A percentile compares a stretch with the other conserved stretches of the same genome.
phyloP scores from a whole-genome alignment of 163 green algal species.

The Chlorella variabilis region DNA sequence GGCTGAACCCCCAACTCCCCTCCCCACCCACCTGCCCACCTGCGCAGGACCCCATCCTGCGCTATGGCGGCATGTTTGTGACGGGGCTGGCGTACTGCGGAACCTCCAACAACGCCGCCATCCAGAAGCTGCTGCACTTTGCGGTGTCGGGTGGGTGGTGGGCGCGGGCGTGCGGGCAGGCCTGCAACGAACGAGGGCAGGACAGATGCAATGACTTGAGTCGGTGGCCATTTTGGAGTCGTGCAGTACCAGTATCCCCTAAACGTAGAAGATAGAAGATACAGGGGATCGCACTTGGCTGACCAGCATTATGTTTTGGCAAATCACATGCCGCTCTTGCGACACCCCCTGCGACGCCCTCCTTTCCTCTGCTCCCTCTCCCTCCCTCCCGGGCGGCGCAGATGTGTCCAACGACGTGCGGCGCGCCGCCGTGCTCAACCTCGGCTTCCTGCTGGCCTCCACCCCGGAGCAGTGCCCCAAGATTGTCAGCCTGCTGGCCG shows the following conservation, averaged over 20 bases:
- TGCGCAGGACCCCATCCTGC: conserved; percentile 93
- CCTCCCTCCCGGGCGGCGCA: too few species aligned
- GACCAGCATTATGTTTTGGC: too few species aligned
- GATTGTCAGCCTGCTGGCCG: conserved; percentile 93
- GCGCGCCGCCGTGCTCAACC: conserved; percentile 89
- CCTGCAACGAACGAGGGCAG: background rate
- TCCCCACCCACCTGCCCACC: background rate
- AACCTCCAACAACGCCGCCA: conserved; percentile 94
- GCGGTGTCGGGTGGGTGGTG: conserved; percentile 73
- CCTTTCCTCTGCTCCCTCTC: too few species aligned
- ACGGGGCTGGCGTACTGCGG: conserved; percentile 95
- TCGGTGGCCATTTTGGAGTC: too few species aligned
- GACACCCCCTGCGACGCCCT: too few species aligned
- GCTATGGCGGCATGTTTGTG: conserved; percentile 93
- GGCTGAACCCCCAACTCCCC: background rate
- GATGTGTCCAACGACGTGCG: conserved; percentile 97
- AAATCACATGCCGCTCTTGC: background rate
- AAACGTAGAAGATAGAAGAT: too few species aligned
- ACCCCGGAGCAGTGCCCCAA: conserved; percentile 89
- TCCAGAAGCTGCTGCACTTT: conserved; percentile 97
- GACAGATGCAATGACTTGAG: too few species aligned
- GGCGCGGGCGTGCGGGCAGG: background rate
- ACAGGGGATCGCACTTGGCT: too few species aligned
- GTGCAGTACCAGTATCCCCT: too few species aligned
- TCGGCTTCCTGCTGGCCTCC: conserved; percentile 95